Evolutionary conservation across 169 alveolate species (phyloP).

Genomic region (Plasmodium vinckei): DNA sequence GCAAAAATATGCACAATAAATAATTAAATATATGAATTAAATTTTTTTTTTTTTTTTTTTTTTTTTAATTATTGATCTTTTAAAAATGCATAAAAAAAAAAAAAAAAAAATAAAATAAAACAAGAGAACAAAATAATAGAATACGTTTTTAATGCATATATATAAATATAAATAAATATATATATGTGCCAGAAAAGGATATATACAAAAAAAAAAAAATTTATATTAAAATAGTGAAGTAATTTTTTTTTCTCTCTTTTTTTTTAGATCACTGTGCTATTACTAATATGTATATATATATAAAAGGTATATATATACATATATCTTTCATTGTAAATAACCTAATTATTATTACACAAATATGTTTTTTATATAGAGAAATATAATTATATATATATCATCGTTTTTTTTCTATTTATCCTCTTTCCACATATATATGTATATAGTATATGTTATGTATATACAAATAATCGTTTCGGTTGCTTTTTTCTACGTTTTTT

Average conservation of each 20-base stretch:
- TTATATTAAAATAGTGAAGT: conserved; percentile 10
- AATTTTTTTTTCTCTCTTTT: conserved; percentile 18
- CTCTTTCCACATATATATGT: not conserved
- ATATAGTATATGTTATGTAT: not conserved
- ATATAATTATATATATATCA: not conserved
- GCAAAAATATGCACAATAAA: conserved; percentile 96
- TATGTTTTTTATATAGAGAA: not conserved
- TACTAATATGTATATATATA: not conserved
- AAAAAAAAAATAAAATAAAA: conserved; percentile 41
- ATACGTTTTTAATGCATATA: conserved; percentile 4
- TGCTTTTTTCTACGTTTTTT: not conserved
- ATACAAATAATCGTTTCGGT: not conserved
- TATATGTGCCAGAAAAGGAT: not conserved
- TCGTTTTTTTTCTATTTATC: not conserved
- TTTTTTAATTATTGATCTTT: conserved; percentile 36
- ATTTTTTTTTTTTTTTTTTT: conserved; percentile 35
- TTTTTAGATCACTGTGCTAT: conserved; percentile 15
- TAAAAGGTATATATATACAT: not conserved
- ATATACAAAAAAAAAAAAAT: conserved; percentile 14
- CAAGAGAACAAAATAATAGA: not conserved
- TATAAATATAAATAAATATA: conserved; percentile 11
- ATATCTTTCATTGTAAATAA: conserved; percentile 12
- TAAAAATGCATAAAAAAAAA: conserved; percentile 14
- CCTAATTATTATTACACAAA: conserved; percentile 14
- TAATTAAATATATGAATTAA: conserved; percentile 33